Base-by-base conservation (phyloP, 2,329 filamentous ascomycete species). In the Ciborinia camelliae region DNA sequence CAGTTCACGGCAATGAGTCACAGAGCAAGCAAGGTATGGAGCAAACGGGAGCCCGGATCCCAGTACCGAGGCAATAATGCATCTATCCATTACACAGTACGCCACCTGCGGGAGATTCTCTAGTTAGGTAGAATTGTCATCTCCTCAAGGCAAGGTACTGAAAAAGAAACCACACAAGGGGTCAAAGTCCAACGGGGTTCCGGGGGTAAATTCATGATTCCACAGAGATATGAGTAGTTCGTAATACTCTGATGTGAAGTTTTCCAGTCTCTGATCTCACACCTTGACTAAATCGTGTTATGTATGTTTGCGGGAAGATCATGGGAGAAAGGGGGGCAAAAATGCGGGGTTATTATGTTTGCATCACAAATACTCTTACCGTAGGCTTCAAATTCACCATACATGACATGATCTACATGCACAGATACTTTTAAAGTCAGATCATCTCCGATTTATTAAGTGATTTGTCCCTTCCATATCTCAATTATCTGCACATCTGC, bases 281-380 rank as follows among this genome's bases (percentile, higher is more conserved):
- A 45, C 10, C n/a, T 18, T 39, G 3, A 1, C 0, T 1, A 8
- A 37, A 18, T 15, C n/a, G 15, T 12, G 10, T 7, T 15, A 23
- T 26, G n/a, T 18, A 0, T 18, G 12, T 0, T 0, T n/a, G n/a
- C n/a, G n/a, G n/a, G n/a, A n/a, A n/a, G n/a, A n/a, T n/a, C n/a
- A n/a, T n/a, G n/a, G n/a, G n/a, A 3, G 14, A 26, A 26, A 7
- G 1, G 2, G 8, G 10, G 9, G 1, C 1, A 23, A 4, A 5
- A 18, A 23, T 6, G 28, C 41, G 14, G 7, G 14, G 2, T 20
- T 12, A 12, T 8, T 4, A 15, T 47, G n/a, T 7, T 12, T 35
- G 15, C 5, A 7, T 12, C 28, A 18, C 20, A 23, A 23, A 18
- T 47, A 5, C 12, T 7, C 3, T 4, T n/a, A 10, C 8, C 1